Conservation (phyloP, 495 filamentous ascomycete genomes). For the Durotheca rogersii region DNA sequence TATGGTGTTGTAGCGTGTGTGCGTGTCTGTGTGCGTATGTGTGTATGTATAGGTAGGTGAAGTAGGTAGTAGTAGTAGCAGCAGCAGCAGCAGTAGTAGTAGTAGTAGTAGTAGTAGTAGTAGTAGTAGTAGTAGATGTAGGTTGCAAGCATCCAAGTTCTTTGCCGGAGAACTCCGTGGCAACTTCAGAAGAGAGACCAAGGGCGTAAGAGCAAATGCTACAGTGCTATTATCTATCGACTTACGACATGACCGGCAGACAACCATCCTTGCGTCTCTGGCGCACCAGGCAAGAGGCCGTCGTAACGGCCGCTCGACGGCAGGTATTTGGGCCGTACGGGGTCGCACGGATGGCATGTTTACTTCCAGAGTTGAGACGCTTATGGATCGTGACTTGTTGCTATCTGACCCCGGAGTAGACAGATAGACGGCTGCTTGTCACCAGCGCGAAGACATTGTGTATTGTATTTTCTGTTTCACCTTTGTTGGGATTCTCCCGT, state of each 20-base stretch:
- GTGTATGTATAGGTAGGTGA: no score
- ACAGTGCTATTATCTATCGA: conserved; percentile 20
- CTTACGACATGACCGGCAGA: conserved; percentile 6
- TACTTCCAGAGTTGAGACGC: conserved; percentile 20
- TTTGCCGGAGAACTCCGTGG: not conserved
- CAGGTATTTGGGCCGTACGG: conserved; percentile 17
- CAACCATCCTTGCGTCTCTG: conserved; percentile 26
- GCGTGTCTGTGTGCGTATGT: no score
- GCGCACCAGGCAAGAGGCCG: conserved; percentile 3
- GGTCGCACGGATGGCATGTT: conserved; percentile 31
- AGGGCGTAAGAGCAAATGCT: conserved; percentile 15
- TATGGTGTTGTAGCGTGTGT: no score
- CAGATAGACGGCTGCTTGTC: no score
- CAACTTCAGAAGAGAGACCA: not conserved
- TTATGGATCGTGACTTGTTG: conserved; percentile 17
- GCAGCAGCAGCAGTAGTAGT: no score
- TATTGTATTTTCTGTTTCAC: conserved; percentile 11
- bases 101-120: no score
- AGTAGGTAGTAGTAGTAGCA: no score
- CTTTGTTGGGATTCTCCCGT: conserved; percentile 22
- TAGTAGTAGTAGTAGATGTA: no score
- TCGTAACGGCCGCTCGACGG: conserved; percentile 14
- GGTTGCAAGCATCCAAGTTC: no score
- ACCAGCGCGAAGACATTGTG: conserved; percentile 15
- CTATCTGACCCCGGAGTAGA: no score